Conservation (phyloP, 129 eudicot genomes). For the Saposhnikovia divaricata region DNA sequence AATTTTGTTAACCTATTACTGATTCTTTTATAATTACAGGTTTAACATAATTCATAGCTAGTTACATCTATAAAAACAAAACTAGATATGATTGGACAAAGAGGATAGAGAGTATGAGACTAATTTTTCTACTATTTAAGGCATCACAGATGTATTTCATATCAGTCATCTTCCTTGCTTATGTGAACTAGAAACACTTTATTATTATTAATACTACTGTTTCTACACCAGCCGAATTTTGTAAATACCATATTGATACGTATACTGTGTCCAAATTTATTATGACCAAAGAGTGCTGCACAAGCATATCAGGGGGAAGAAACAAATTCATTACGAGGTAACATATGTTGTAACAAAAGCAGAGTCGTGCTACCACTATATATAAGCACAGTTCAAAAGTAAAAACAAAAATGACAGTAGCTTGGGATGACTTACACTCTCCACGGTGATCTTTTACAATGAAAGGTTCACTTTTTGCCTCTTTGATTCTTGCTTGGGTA, state of each 20-base stretch:
- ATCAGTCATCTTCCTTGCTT: neutral
- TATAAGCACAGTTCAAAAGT: neutral
- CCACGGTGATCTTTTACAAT: conserved; percentile 91
- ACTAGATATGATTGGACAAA: neutral
- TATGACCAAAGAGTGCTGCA: too few relatives aligned
- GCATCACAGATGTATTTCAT: neutral
- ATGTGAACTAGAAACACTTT: neutral
- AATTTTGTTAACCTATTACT: neutral
- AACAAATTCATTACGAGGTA: neutral
- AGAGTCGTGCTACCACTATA: neutral
- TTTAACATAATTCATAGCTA: too few relatives aligned
- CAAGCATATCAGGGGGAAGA: neutral
- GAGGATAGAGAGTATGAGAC: neutral
- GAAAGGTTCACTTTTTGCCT: conserved; percentile 65
- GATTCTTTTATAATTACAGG: neutral
- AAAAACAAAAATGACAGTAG: neutral
- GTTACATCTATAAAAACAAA: neutral
- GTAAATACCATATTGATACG: neutral
- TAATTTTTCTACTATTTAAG: neutral
- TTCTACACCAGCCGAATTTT: neutral
- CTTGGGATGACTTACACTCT: conserved; percentile 52
- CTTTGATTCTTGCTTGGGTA: conserved; percentile 35
- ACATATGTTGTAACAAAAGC: neutral
- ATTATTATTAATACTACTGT: neutral
- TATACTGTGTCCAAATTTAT: neutral